Evolutionary conservation across 164 flowering plant genomes (phyloP).

Genomic region (Chimonanthus salicifolius): DNA sequence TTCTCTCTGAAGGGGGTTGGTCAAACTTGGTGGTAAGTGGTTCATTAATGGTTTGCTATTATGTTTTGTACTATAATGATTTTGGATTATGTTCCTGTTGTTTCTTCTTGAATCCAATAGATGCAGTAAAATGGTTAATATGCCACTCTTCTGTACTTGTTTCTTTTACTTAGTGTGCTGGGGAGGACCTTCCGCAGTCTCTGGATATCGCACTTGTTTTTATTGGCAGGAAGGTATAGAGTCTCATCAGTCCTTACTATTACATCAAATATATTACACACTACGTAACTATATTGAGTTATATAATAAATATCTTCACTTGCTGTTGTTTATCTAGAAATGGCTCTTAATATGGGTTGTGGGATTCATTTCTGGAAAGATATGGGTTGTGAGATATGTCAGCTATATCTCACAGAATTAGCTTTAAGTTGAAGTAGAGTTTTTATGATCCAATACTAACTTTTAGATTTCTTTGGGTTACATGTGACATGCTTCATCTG

Average conservation of each 20-base stretch:
- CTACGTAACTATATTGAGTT: no score
- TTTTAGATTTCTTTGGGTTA: neutral
- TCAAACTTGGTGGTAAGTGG: slow-evolving; percentile 61
- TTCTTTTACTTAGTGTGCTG: slow-evolving; percentile 47
- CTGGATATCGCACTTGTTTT: slow-evolving; percentile 72
- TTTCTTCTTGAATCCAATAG: neutral
- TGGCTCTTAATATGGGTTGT: no score
- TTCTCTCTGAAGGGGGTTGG: slow-evolving; percentile 73
- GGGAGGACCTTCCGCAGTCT: slow-evolving; percentile 28
- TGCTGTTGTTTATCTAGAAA: neutral
- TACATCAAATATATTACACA: no score
- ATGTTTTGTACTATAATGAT: neutral
- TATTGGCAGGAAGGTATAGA: slow-evolving; percentile 65
- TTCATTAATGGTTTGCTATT: neutral
- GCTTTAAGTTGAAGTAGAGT: neutral
- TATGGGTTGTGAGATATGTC: no score
- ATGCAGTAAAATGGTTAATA: neutral
- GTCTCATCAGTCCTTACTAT: neutral
- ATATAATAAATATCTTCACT: neutral
- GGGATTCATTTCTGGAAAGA: neutral
- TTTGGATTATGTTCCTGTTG: neutral
- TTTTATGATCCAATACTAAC: neutral
- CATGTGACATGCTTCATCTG: neutral
- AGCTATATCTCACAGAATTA: neutral
- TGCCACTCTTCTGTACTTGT: neutral